Conservation (phyloP, 305 asterid species). For the Fraxinus baroniana region DNA sequence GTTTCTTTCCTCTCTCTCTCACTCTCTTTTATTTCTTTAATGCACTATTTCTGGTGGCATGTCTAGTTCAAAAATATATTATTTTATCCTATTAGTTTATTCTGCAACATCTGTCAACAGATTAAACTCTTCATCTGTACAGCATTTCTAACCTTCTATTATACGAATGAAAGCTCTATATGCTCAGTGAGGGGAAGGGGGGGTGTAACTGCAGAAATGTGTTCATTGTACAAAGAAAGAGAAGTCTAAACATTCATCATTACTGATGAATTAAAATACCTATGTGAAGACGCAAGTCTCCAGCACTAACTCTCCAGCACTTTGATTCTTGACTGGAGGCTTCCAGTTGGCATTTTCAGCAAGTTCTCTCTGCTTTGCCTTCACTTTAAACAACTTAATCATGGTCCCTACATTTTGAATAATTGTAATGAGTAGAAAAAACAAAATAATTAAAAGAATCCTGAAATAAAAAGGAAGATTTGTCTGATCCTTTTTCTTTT, state of each 20-base stretch:
- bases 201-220: background rate
- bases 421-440: constrained; percentile 14
- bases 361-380: constrained; percentile 81
- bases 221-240: background rate
- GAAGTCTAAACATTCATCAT: constrained; percentile 2
- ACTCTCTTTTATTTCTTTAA: background rate
- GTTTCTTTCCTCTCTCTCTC: background rate
- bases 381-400: constrained; percentile 90
- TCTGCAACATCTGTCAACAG: background rate
- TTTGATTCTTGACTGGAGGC: constrained; percentile 80
- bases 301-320: constrained; percentile 44
- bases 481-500: background rate
- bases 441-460: background rate
- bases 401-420: constrained; percentile 45
- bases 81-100: background rate
- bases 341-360: constrained; percentile 82
- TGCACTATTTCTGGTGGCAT: constrained; percentile 13
- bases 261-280: constrained; percentile 39
- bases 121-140: background rate
- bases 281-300: constrained; percentile 94
- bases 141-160: background rate
- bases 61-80: background rate
- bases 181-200: background rate
- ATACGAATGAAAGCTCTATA: background rate
- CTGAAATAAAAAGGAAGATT: background rate